Conservation (phyloP, 2,329 filamentous ascomycete species). For the Didymella keratinophila region DNA sequence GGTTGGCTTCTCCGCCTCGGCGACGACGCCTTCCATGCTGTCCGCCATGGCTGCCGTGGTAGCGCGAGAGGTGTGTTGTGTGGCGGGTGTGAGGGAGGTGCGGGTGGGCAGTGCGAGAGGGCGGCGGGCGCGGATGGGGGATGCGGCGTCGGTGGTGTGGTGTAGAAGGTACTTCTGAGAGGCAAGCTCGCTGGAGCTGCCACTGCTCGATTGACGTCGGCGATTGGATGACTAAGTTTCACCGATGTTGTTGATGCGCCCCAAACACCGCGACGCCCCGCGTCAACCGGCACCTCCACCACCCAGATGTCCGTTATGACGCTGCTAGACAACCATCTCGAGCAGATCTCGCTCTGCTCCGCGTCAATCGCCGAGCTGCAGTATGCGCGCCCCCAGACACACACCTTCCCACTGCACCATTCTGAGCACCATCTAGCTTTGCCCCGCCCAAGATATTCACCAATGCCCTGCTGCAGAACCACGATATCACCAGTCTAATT, state of each 20-base stretch:
- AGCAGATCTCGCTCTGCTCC: slow-evolving; percentile 60
- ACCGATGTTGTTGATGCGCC: slow-evolving; percentile 6
- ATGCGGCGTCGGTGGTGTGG: slow-evolving; percentile 18
- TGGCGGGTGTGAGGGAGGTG: not conserved
- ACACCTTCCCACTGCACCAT: not conserved
- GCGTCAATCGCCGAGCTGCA: slow-evolving; percentile 58
- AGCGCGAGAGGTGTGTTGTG: slow-evolving; percentile 15
- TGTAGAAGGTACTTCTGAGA: slow-evolving; percentile 31
- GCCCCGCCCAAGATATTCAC: slow-evolving; percentile 93
- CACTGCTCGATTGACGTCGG: slow-evolving; percentile 15
- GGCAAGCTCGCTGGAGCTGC: slow-evolving; percentile 24
- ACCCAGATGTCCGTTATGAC: slow-evolving; percentile 43
- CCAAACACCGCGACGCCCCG: slow-evolving; percentile 15
- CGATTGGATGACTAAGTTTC: slow-evolving; percentile 3
- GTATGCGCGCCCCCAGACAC: slow-evolving; percentile 34
- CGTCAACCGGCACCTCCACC: not conserved
- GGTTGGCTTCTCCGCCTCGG: slow-evolving; percentile 52
- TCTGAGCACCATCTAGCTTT: slow-evolving; percentile 66
- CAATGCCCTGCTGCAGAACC: slow-evolving; percentile 84
- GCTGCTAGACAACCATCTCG: slow-evolving; percentile 58
- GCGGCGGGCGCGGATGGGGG: slow-evolving; percentile 3
- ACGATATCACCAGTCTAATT: slow-evolving; percentile 94
- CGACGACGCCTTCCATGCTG: slow-evolving; percentile 59
- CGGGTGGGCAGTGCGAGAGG: not conserved
- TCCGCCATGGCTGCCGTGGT: slow-evolving; percentile 55